phyloP scores from a whole-genome alignment of 176 grass and related monocot genomes.

The Echinochloa phyllopogon region DNA sequence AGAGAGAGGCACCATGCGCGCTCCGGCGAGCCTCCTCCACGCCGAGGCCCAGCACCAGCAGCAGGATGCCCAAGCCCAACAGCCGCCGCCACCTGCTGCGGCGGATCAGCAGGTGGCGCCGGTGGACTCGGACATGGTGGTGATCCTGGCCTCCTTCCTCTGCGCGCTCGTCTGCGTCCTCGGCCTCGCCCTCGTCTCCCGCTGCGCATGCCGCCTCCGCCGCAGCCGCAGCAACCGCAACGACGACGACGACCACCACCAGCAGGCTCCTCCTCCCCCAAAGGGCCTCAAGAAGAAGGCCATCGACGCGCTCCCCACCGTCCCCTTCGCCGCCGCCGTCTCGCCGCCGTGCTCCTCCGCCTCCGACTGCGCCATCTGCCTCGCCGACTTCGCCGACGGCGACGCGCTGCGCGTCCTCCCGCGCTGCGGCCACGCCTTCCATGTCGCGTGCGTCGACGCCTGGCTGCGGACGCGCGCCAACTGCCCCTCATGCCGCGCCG shows the following conservation, averaged over 20 bases:
- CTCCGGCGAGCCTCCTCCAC: constrained; percentile 36
- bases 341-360: neutral
- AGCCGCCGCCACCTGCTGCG: neutral
- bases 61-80: neutral
- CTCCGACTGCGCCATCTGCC: constrained; percentile 56
- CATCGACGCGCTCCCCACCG: constrained; percentile 51
- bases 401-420: constrained; percentile 58
- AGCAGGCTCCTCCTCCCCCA: neutral
- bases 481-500: constrained; percentile 58
- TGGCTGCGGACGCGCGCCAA: constrained; percentile 58
- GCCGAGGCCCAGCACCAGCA: neutral
- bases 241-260: neutral
- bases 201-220: constrained; percentile 43
- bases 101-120: constrained; percentile 10
- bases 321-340: constrained; percentile 34
- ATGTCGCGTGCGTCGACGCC: constrained; percentile 68
- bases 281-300: constrained; percentile 62
- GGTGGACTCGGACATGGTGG: constrained; percentile 55
- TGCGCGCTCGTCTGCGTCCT: constrained; percentile 57
- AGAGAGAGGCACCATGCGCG: constrained; percentile 21
- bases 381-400: constrained; percentile 50
- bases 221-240: neutral
- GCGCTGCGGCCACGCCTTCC: constrained; percentile 80
- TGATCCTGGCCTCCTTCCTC: constrained; percentile 53
- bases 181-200: constrained; percentile 55